Evolutionary conservation across 2,329 filamentous ascomycete species (phyloP), one percentile per base, ranked within the genome.

Genomic region (Neobulgaria alba): DNA sequence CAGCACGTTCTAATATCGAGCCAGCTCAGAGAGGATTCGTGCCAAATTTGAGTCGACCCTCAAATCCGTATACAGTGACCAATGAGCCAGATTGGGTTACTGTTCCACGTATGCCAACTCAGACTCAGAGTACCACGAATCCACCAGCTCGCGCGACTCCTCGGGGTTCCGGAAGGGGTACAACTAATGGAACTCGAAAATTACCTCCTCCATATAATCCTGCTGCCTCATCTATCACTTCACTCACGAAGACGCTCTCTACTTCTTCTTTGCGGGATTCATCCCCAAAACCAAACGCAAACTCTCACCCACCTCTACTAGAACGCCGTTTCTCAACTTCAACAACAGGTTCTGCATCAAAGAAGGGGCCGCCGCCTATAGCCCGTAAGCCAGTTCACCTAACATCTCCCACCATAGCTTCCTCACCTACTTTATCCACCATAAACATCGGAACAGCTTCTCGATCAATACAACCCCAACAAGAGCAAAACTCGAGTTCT

Each of bases 21-120:
- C 77, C 85, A 7, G 84, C 87, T 1, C 70, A 72, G 29, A 66
- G 69, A 7, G 69, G 73, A 9, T 71, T 78, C 53, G 66, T 78
- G 2, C 72, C 85, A 16, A 95, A 95, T 58, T 77, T 82, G 1
- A 72, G 77, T 21, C 76, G 85, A 35, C 76, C 78, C 10, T 77
- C 83, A 1, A 96, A 96, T 55, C 92, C 92, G 0, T 96, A 93
- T 60, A 73, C 72, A 1, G 68, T 73, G 1, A 79, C 75, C 2
- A 72, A 81, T 21, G 85, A 94, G 60, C 76, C 82, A 8, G 89
- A 95, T 55, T 96, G 92, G 92, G 77, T 94, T 31, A 72, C 72
- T 3, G 67, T 82, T 5, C 71, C 76, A 16, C 65, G 74, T 23
- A 43, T 50, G 23, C 34, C 38, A 43, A 7, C 23, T 26, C 23